phyloP scores from a whole-genome alignment of 257 asterid genomes.

The Solanum corneliomulleri region DNA sequence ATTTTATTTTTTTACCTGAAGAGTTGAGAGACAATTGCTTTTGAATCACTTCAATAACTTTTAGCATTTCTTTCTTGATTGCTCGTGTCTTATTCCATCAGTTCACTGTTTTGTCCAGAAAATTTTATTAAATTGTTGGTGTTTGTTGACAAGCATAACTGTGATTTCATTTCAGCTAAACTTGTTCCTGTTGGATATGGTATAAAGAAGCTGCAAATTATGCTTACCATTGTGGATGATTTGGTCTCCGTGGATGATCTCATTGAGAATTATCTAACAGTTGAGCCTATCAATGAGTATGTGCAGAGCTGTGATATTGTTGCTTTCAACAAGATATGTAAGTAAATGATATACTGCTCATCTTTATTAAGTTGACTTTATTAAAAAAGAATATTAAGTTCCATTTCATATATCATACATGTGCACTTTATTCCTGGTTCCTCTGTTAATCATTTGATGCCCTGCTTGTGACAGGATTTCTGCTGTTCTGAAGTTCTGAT shows the following conservation, averaged over 20 bases:
- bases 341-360: constrained; percentile 11
- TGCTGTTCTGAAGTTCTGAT: neutral
- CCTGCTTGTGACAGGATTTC: neutral
- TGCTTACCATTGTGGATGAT: constrained; percentile 65
- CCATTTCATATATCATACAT: neutral
- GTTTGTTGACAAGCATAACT: neutral
- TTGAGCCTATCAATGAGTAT: constrained; percentile 46
- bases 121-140: neutral
- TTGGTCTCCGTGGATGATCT: constrained; percentile 51
- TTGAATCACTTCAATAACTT: neutral
- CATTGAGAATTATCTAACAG: constrained; percentile 48
- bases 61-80: neutral
- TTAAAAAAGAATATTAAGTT: neutral
- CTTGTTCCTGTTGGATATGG: constrained; percentile 64
- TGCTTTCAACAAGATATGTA: constrained; percentile 66
- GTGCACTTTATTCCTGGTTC: neutral
- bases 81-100: neutral
- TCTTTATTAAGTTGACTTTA: neutral
- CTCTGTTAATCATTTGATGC: neutral
- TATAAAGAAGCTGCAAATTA: constrained; percentile 64
- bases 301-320: constrained; percentile 67
- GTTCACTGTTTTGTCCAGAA: neutral
- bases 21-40: neutral
- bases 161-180: constrained; percentile 33
- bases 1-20: neutral